Percentiles rank a stretch among this genome's conserved stretches.
phyloP scores from a whole-genome alignment of 768 basidiomycete species.

The Baorangia bicolor region DNA sequence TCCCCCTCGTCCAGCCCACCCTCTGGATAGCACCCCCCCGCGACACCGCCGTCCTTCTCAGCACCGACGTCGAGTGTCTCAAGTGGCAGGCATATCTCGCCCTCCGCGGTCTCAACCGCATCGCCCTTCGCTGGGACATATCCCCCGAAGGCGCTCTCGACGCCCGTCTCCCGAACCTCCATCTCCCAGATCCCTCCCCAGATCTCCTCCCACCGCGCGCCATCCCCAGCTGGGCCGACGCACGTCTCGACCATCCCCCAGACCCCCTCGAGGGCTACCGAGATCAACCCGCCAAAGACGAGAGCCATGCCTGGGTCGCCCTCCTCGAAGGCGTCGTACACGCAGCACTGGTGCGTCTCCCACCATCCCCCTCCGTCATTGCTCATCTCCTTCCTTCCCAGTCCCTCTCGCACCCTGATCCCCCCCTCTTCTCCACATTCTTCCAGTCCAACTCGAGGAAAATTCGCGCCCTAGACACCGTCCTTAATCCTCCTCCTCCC shows the following conservation, averaged over 20 bases:
- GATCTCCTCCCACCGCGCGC: slow-evolving; percentile 61
- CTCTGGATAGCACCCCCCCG: slow-evolving; percentile 67
- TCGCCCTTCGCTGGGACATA: slow-evolving; percentile 68
- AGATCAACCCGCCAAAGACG: slow-evolving; percentile 57
- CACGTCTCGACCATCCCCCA: slow-evolving; percentile 40
- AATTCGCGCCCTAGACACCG: slow-evolving; percentile 41
- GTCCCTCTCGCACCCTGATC: slow-evolving; percentile 49
- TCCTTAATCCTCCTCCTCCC: slow-evolving; percentile 64
- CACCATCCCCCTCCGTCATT: not conserved
- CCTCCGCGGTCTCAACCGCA: slow-evolving; percentile 48
- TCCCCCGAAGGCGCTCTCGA: slow-evolving; percentile 67
- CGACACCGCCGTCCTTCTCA: slow-evolving; percentile 41
- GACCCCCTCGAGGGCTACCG: slow-evolving; percentile 65
- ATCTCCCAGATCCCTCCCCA: slow-evolving; percentile 46
- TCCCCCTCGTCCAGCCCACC: slow-evolving; percentile 38
- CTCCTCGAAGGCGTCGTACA: slow-evolving; percentile 77
- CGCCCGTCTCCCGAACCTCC: slow-evolving; percentile 67
- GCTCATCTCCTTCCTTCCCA: slow-evolving; percentile 22
- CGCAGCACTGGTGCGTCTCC: slow-evolving; percentile 61
- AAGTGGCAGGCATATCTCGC: slow-evolving; percentile 86
- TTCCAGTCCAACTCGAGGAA: slow-evolving; percentile 36
- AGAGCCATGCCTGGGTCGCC: slow-evolving; percentile 80
- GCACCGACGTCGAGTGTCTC: slow-evolving; percentile 80
- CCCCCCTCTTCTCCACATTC: slow-evolving; percentile 43
- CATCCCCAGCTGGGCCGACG: slow-evolving; percentile 77